Conservation (phyloP, 129 eudicot species). For the Lactuca saligna region DNA sequence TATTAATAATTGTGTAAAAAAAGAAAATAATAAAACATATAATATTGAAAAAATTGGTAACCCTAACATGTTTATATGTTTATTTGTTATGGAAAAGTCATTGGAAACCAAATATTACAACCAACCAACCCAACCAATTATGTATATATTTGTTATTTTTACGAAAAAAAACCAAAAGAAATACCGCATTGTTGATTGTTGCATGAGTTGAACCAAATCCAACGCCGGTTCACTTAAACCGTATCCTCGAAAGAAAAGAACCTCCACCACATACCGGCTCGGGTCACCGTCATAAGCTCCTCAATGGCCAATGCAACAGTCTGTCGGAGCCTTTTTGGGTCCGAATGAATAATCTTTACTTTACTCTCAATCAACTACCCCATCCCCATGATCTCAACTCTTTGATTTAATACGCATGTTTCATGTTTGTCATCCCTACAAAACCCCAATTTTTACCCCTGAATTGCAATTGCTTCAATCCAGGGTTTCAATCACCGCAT, state of each 20-base stretch:
- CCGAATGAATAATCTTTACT: constrained; percentile 23
- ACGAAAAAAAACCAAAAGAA: too few species aligned
- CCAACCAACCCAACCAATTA: too few species aligned
- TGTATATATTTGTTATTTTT: too few species aligned
- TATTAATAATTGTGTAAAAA: too few species aligned
- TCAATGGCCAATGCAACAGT: constrained; percentile 1
- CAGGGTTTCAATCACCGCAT: constrained; percentile 26
- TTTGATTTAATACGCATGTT: constrained; percentile 31
- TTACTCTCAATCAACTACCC: constrained; percentile 24
- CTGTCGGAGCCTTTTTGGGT: constrained; percentile 5
- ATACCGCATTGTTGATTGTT: not conserved
- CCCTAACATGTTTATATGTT: too few species aligned
- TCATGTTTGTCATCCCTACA: constrained; percentile 41
- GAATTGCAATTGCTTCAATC: constrained; percentile 32
- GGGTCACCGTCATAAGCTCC: not conserved
- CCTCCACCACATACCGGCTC: constrained; percentile 26
- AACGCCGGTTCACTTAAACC: not conserved
- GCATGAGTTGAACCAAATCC: not conserved
- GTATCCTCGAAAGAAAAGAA: constrained; percentile 1
- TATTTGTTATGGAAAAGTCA: too few species aligned
- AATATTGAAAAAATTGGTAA: too few species aligned
- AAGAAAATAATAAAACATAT: too few species aligned
- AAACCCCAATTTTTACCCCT: constrained; percentile 28
- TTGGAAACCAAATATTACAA: too few species aligned
- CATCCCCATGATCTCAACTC: constrained; percentile 26